Conservation (phyloP, 352 stramenopile genomes). For the Globisporangium middletonii region DNA sequence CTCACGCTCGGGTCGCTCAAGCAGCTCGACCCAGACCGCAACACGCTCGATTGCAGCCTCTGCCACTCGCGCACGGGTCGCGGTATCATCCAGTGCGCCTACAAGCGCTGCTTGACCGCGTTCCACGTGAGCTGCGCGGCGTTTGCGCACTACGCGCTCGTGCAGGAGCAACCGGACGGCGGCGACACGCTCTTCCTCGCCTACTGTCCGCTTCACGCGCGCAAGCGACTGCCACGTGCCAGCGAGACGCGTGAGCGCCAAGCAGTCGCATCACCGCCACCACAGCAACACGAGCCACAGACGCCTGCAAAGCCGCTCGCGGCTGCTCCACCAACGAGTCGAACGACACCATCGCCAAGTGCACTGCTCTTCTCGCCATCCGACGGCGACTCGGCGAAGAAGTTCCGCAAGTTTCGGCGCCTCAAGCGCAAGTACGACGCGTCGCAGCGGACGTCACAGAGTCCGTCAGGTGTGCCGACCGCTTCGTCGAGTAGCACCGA, state of each 20-base stretch:
- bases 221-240: conserved; percentile 13
- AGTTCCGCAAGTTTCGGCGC: conserved; percentile 57
- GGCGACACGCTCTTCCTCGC: conserved; percentile 57
- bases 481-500: background rate
- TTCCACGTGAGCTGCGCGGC: conserved; percentile 82
- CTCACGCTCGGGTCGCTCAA: conserved; percentile 42
- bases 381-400: conserved; percentile 37
- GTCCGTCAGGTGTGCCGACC: background rate
- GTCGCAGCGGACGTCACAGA: conserved; percentile 19
- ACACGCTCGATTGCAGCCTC: conserved; percentile 56
- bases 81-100: conserved; percentile 75
- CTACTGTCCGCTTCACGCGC: conserved; percentile 60
- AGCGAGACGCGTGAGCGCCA: conserved; percentile 6
- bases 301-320: conserved; percentile 1
- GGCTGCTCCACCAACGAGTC: background rate
- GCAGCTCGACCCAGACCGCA: conserved; percentile 51
- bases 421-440: conserved; percentile 71
- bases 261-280: conserved; percentile 1
- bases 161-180: conserved; percentile 34
- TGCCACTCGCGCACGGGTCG: conserved; percentile 51
- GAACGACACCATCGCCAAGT: conserved; percentile 32
- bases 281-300: background rate
- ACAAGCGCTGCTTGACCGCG: conserved; percentile 58
- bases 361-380: conserved; percentile 42
- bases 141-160: conserved; percentile 49